Evolutionary conservation across 139 green algal species (phyloP).

Genomic region (Desmodesmus armatus): DNA sequence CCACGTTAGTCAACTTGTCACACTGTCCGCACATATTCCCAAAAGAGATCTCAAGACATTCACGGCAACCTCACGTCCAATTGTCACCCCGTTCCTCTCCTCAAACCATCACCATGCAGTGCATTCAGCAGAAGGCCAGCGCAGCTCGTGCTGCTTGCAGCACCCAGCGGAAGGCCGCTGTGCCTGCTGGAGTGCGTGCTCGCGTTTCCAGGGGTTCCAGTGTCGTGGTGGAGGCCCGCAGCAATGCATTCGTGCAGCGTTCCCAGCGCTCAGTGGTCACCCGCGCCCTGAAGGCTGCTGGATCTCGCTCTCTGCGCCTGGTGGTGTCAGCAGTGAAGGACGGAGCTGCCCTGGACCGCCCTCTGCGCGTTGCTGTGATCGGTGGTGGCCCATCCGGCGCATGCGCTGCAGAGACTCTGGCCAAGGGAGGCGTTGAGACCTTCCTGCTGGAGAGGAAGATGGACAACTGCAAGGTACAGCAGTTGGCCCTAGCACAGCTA

Average conservation of each 20-base stretch:
- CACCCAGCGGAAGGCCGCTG: too few relatives aligned
- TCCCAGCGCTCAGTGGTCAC: not conserved
- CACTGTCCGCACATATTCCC: too few relatives aligned
- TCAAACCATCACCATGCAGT: too few relatives aligned
- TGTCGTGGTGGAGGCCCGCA: conserved; percentile 7
- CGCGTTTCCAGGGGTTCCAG: not conserved
- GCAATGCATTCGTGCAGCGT: conserved; percentile 10
- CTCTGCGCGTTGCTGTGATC: conserved; percentile 93
- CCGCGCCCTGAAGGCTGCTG: not conserved
- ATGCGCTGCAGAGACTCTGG: conserved; percentile 96
- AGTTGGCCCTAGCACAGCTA: too few relatives aligned
- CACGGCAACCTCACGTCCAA: too few relatives aligned
- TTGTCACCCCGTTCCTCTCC: too few relatives aligned
- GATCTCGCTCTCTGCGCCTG: not conserved
- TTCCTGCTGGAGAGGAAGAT: conserved; percentile 96
- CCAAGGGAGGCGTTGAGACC: conserved; percentile 93
- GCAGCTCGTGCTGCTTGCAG: too few relatives aligned
- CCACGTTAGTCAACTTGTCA: too few relatives aligned
- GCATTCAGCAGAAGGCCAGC: too few relatives aligned
- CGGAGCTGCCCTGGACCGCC: conserved; percentile 80
- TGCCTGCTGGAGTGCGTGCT: conserved; percentile 14
- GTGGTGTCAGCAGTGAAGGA: conserved; percentile 71
- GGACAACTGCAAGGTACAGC: conserved; percentile 49
- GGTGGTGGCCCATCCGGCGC: conserved; percentile 95
- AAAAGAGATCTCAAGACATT: too few relatives aligned